These are phyloP conservation scores for Calonectria pteridis DNA, from an alignment of 2,329 filamentous ascomycete species.

Conservation along the genomic window DNA sequence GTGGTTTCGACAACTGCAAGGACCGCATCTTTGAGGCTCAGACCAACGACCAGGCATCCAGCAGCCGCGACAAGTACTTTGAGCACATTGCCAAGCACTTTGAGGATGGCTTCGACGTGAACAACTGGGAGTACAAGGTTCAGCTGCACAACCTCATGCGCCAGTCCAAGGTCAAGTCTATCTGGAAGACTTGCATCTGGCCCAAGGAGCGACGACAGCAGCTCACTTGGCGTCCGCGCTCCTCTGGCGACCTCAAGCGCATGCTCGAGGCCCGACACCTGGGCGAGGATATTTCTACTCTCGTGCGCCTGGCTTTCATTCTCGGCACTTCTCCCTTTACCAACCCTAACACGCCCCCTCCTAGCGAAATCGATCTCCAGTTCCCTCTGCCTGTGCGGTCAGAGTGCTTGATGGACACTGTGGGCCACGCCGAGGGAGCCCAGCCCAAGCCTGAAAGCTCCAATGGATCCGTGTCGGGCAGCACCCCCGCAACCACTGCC, in stretches of 20 bases:
- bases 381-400: conserved; percentile 54
- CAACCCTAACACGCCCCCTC: conserved; percentile 51
- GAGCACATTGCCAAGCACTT: conserved; percentile 62
- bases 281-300: conserved; percentile 53
- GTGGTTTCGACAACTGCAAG: conserved; percentile 57
- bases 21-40: conserved; percentile 58
- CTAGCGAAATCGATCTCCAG: conserved; percentile 54
- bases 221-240: conserved; percentile 56
- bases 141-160: conserved; percentile 60
- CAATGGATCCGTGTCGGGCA: conserved; percentile 16
- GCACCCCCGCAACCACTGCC: conserved; percentile 43
- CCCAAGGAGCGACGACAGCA: conserved; percentile 57
- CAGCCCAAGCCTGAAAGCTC: conserved; percentile 44
- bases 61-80: conserved; percentile 58
- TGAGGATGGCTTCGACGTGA: conserved; percentile 56
- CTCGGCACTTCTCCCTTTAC: conserved; percentile 57
- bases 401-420: conserved; percentile 51
- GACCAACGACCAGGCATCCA: conserved; percentile 50
- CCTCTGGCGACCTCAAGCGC: conserved; percentile 58
- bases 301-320: conserved; percentile 59
- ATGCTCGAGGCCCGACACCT: conserved; percentile 60
- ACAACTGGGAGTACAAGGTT: conserved; percentile 58
- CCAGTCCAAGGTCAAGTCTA: conserved; percentile 56
- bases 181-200: conserved; percentile 61
- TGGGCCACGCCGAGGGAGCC: conserved; percentile 43